Evolutionary conservation across 148 eudicot species (phyloP), one percentile per base, ranked within the genome.

Genomic region (Chenopodium formosanum): DNA sequence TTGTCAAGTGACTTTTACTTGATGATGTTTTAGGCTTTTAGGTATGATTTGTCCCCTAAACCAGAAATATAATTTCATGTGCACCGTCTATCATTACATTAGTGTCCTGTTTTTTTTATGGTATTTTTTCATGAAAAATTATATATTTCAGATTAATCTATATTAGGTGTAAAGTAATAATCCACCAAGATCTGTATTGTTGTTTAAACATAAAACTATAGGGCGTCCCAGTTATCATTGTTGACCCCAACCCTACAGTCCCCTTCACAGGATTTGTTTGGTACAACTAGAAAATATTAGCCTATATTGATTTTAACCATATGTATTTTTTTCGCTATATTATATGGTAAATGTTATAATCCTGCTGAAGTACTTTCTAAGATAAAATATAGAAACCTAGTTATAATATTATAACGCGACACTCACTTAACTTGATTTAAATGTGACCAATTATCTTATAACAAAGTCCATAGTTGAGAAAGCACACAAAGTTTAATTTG

Each of bases 101-200:
- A 7, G 27, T 62, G 53, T 62, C 29, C 63, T 23, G 34, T 22
- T 1, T 58, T 44, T 67, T n/a, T 22, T 20, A 9, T 7, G 2
- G 8, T 27, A 29, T 25, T 65, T 63, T 25, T 40, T 64, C 27
- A 9, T 78, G 70, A 48, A 56, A 23, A 79, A 68, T 29, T 69
- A 75, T 53, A 29, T 70, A 83, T 22, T 37, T 63, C 73, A 75
- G 72, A 40, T 12, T n/a, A 62, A 60, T 77, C 13, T 27, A n/a
- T 11, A 14, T 74, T 83, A 79, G 82, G 80, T 75, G 72, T 68
- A 75, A 76, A 80, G 83, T 76, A 75, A 58, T 77, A 37, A 60
- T 79, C 65, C 80, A 58, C 65, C 64, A 74, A 25, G 40, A 34
- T 52, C 19, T 58, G 79, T 64, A 73, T 80, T 70, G 62, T 66